phyloP scores from a whole-genome alignment of 2,329 filamentous ascomycete genomes.

The Fonsecaea erecta region DNA sequence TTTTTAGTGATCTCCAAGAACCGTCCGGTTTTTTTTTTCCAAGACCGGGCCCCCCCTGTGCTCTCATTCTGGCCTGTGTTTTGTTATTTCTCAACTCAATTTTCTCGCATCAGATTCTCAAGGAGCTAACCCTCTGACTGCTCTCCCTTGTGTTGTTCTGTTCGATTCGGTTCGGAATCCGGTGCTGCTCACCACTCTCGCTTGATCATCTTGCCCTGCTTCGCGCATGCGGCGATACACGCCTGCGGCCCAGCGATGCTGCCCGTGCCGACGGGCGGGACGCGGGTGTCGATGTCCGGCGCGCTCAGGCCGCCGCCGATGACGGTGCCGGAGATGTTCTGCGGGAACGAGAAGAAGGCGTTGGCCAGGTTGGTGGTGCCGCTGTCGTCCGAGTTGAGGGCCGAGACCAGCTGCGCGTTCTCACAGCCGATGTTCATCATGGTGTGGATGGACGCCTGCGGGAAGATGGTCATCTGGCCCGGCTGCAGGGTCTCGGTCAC shows the following conservation, averaged over 20 bases:
- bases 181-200: not conserved
- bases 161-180: too few species aligned
- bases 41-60: too few species aligned
- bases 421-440: constrained; percentile 53
- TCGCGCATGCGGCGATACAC: constrained; percentile 40
- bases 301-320: constrained; percentile 28
- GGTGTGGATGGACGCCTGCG: constrained; percentile 53
- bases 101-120: too few species aligned
- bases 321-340: constrained; percentile 41
- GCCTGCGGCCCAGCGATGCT: constrained; percentile 47
- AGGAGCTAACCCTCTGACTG: too few species aligned
- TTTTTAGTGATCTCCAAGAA: too few species aligned
- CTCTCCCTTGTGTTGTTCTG: too few species aligned
- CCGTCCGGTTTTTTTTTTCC: too few species aligned
- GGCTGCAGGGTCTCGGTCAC: constrained; percentile 50
- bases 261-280: constrained; percentile 50
- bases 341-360: constrained; percentile 49
- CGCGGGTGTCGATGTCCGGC: constrained; percentile 36
- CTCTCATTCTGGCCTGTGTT: too few species aligned
- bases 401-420: constrained; percentile 56
- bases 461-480: constrained; percentile 58
- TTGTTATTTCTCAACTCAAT: too few species aligned
- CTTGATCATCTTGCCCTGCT: constrained; percentile 19
- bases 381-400: constrained; percentile 55
- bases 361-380: constrained; percentile 57